phyloP scores from a whole-genome alignment of 306 rosid genomes.

The Prunus dulcis region DNA sequence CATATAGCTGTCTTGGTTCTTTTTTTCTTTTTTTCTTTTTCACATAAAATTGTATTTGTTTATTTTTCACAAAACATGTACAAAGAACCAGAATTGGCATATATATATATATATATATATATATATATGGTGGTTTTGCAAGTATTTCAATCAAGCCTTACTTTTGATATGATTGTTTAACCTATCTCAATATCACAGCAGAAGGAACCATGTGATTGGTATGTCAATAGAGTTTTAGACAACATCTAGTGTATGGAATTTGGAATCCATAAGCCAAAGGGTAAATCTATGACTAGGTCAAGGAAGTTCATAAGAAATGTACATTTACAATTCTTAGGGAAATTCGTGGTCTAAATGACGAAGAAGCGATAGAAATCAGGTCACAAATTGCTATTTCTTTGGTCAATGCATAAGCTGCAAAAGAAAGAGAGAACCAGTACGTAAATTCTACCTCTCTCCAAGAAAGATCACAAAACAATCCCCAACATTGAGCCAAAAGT shows the following conservation, averaged over 20 bases:
- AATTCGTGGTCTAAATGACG: background rate
- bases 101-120: no score
- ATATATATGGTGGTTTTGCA: background rate
- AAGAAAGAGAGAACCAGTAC: background rate
- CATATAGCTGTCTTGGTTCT: no score
- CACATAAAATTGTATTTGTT: no score
- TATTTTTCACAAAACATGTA: no score
- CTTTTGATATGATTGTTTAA: background rate
- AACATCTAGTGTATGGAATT: no score
- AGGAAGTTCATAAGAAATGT: background rate
- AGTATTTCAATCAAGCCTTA: background rate
- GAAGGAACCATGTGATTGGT: background rate
- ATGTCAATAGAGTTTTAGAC: background rate
- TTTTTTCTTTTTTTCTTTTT: no score
- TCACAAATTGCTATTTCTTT: background rate
- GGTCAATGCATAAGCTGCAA: background rate
- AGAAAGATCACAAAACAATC: background rate
- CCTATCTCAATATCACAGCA: background rate
- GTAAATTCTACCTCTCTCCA: background rate
- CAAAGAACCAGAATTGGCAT: no score
- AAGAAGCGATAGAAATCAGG: background rate
- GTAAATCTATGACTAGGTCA: background rate
- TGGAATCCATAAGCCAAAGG: background rate
- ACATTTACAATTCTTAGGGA: background rate
- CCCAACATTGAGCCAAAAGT: conserved; percentile 29